Base-by-base conservation (phyloP, 2,329 filamentous ascomycete genomes). In the Trichoderma sp. region DNA sequence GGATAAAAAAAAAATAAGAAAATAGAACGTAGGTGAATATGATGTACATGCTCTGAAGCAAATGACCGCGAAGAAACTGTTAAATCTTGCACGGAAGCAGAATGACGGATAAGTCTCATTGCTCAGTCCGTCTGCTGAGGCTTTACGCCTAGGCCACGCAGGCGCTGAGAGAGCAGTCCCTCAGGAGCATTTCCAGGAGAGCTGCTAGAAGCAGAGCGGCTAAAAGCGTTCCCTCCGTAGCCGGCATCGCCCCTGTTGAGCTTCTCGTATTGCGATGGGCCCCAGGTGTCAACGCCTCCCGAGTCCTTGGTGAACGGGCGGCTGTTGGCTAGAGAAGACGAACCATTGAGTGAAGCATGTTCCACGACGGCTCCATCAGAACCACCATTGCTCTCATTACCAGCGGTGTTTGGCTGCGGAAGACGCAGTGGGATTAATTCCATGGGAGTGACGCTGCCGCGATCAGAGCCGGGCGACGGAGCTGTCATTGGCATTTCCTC, bases 121-220 rank as follows among this genome's bases (percentile, higher is more conserved):
- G 69, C n/a, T 74, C 72, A 26, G 71, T 57, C 56, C 60, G 60
- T 68, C 15, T 71, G 61, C 9, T 58, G 73, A 26, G 76, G 76
- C 72, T 85, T 80, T 28, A 85, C 84, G 47, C 89, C 91, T 6
- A 93, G 81, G 6, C 89, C 88, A 74, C 89, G 87, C 58, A 95
- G 82, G 71, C 90, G 87, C 78, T 89, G 89, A 12, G 93, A 93
- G 18, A 96, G 82, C 18, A 96, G 81, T 3, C 92, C 89, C 76
- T 93, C 91, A 5, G 88, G 85, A 1, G 82, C 82, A 26, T 32
- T 72, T 26, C 57, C 57, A 2, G 71, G 71, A 14, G 58, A 70
- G n/a, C 80, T 83, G 43, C 82, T 82, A 36, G 79, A 80, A 67
- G 79, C 79, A 9, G 75, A 79, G 26, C 76, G 78, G 24, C 72